phyloP scores from a whole-genome alignment of 306 rosid species.

The Argentina anserina region DNA sequence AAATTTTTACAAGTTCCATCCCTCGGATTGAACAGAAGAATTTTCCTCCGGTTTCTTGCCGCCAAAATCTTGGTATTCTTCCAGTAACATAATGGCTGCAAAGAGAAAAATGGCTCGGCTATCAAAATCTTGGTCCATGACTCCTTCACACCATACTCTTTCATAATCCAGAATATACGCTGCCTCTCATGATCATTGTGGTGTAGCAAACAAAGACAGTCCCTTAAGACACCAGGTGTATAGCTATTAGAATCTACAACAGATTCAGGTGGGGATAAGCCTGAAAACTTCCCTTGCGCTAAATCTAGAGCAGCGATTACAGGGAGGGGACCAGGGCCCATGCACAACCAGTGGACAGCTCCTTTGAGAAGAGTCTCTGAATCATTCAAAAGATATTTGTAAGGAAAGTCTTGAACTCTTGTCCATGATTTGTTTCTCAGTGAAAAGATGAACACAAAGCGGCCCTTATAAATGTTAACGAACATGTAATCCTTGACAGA shows the following conservation, averaged over 20 bases:
- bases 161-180: slow-evolving; percentile 13
- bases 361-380: slow-evolving; percentile 7
- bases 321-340: neutral
- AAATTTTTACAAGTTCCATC: slow-evolving; percentile 13
- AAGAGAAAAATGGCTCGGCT: neutral
- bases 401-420: slow-evolving; percentile 9
- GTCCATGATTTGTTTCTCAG: slow-evolving; percentile 13
- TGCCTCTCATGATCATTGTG: neutral
- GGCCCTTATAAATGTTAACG: slow-evolving; percentile 1
- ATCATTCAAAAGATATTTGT: neutral
- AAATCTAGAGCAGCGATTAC: slow-evolving; percentile 17
- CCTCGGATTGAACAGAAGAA: slow-evolving; percentile 2
- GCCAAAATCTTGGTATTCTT: slow-evolving; percentile 8
- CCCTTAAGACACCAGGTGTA: slow-evolving; percentile 5
- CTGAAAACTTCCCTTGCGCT: slow-evolving; percentile 4
- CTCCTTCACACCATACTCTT: slow-evolving; percentile 21
- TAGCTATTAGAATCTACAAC: neutral
- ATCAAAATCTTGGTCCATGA: slow-evolving; percentile 17
- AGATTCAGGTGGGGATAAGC: neutral
- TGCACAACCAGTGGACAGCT: slow-evolving; percentile 13
- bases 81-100: slow-evolving; percentile 16
- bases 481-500: slow-evolving; percentile 12
- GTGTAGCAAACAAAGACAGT: slow-evolving; percentile 13
- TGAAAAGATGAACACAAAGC: slow-evolving; percentile 7
- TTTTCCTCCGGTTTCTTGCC: slow-evolving; percentile 7